These are phyloP conservation scores for Chytriomyces confervae DNA, from an alignment of 192 early-diverging fungal genomes.

Conservation along the genomic window DNA sequence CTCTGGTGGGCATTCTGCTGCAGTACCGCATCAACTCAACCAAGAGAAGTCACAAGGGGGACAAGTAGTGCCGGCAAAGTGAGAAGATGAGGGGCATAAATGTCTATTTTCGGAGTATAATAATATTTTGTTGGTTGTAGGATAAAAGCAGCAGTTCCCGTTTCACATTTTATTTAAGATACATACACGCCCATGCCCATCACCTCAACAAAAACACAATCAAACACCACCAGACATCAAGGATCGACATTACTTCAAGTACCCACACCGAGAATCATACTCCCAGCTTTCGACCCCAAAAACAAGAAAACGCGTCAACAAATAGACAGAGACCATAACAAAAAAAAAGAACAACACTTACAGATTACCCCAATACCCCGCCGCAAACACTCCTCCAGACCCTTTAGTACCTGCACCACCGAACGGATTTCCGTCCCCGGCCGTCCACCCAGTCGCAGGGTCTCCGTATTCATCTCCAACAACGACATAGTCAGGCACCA, in stretches of 20 bases:
- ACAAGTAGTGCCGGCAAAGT: background rate
- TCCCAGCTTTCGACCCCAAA: conserved; percentile 41
- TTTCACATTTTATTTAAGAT: no score
- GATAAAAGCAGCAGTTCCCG: no score
- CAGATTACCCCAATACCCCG: conserved; percentile 60
- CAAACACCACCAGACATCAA: no score
- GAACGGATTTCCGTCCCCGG: conserved; percentile 45
- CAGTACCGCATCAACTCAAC: conserved; percentile 61
- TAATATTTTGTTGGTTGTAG: no score
- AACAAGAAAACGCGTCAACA: background rate
- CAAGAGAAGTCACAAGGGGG: background rate
- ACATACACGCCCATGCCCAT: no score
- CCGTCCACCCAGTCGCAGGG: conserved; percentile 61
- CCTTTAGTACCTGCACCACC: conserved; percentile 57
- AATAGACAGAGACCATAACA: background rate
- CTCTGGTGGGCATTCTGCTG: conserved; percentile 60
- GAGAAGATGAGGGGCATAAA: no score
- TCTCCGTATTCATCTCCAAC: conserved; percentile 64
- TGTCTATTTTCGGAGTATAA: no score
- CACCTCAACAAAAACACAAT: no score
- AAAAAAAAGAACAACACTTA: background rate
- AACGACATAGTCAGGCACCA: conserved; percentile 53
- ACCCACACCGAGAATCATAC: conserved; percentile 48
- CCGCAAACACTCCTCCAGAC: conserved; percentile 55
- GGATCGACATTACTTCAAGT: conserved; percentile 39